Conservation (phyloP, 2,329 filamentous ascomycete species). For the Fusarium goolgardi region DNA sequence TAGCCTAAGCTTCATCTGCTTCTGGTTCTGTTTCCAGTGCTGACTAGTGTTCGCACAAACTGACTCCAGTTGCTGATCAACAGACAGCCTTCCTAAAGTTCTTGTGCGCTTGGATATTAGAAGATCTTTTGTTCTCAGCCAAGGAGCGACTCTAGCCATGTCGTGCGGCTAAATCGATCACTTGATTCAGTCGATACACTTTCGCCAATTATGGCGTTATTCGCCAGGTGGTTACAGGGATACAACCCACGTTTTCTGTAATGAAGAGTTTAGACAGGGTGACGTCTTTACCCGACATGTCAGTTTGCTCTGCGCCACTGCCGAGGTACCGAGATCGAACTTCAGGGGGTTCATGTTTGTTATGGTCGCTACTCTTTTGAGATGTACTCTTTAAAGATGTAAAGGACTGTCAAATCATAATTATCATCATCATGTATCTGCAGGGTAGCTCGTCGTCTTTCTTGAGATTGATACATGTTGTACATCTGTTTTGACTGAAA, state of each 20-base stretch:
- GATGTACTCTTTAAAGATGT: too few relatives aligned
- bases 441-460: not conserved
- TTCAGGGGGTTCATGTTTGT: not conserved
- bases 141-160: not conserved
- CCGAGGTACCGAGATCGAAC: not conserved
- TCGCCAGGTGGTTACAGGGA: not conserved
- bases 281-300: not conserved
- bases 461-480: fast-evolving
- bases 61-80: not conserved
- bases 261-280: not conserved
- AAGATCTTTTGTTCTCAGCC: not conserved
- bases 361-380: too few relatives aligned
- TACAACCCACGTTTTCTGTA: not conserved
- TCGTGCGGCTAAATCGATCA: not conserved
- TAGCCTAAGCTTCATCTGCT: not conserved
- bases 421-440: not conserved
- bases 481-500: not conserved
- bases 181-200: not conserved
- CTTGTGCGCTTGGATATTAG: not conserved
- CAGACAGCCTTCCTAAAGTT: not conserved
- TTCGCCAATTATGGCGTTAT: not conserved
- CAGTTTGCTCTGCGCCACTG: not conserved
- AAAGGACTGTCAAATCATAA: too few relatives aligned
- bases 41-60: not conserved
- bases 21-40: not conserved